A percentile compares a stretch with the other conserved stretches of the same genome.
Evolutionary conservation across 1,284 basidiomycete species (phyloP).

Genomic region (Phlebopus sp.): DNA sequence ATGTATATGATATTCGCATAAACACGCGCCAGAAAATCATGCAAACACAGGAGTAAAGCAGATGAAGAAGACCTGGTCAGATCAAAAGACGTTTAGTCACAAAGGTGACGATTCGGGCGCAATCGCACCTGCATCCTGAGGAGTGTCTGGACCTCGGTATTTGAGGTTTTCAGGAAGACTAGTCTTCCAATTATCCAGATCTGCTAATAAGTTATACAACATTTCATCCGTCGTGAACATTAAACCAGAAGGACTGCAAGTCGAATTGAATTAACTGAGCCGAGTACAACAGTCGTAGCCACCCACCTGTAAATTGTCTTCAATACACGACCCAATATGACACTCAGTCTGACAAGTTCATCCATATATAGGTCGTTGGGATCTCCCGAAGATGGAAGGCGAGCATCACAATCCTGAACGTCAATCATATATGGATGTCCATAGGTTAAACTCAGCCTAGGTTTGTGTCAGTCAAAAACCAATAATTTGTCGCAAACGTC

Average conservation of each 20-base stretch:
- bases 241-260: constrained; percentile 76
- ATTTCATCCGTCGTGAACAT: constrained; percentile 78
- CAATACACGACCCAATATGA: constrained; percentile 82
- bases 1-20: constrained; percentile 89
- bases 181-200: constrained; percentile 77
- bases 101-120: constrained; percentile 2
- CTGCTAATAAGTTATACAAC: constrained; percentile 64
- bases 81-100: constrained; percentile 5
- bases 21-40: constrained; percentile 94
- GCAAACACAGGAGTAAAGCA: constrained; percentile 83
- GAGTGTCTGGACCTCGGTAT: constrained; percentile 67
- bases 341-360: constrained; percentile 83
- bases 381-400: constrained; percentile 78
- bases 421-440: constrained; percentile 92
- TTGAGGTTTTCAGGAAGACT: constrained; percentile 72
- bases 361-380: constrained; percentile 74
- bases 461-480: constrained; percentile 12
- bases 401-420: constrained; percentile 89
- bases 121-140: constrained; percentile 59
- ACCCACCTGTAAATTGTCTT: constrained; percentile 86
- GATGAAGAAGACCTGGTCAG: constrained; percentile 73
- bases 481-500: constrained; percentile 7
- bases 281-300: not conserved
- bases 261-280: constrained; percentile 2
- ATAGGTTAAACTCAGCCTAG: constrained; percentile 74